These are phyloP conservation scores for Iris pallida DNA, from an alignment of 116 monocot genomes.

Conservation along the genomic window DNA sequence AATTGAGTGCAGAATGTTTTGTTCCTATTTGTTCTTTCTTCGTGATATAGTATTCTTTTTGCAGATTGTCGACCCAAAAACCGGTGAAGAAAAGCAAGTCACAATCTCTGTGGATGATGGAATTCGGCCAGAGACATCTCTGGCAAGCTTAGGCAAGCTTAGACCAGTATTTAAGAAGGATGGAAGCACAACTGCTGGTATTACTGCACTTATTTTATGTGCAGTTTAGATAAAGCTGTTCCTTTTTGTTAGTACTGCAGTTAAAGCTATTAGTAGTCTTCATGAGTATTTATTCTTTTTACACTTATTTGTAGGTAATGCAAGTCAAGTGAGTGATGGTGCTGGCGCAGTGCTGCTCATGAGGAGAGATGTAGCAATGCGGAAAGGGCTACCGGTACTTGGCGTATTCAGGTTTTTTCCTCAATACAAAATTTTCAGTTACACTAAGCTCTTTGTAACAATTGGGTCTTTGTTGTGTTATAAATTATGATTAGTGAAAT, in stretches of 20 bases:
- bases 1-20: too few relatives aligned
- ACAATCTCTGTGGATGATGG: conserved; percentile 86
- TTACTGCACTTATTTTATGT: background rate
- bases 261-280: background rate
- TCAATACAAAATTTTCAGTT: too few relatives aligned
- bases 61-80: conserved; percentile 85
- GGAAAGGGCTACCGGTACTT: conserved; percentile 79
- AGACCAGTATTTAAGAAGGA: conserved; percentile 88
- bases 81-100: conserved; percentile 71
- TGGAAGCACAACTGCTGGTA: conserved; percentile 95
- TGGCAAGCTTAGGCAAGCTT: conserved; percentile 72
- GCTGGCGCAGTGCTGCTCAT: conserved; percentile 97
- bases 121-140: conserved; percentile 66
- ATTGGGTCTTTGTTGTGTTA: too few relatives aligned
- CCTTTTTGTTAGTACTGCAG: background rate
- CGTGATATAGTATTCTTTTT: background rate
- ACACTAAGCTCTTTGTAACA: too few relatives aligned
- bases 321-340: conserved; percentile 99
- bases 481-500: too few relatives aligned
- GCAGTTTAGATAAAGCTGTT: background rate
- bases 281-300: background rate
- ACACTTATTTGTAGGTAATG: conserved; percentile 50
- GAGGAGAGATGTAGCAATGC: conserved; percentile 75
- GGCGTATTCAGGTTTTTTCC: conserved; percentile 78
- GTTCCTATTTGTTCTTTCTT: too few relatives aligned